Percentiles rank a stretch among this genome's conserved stretches.
These are phyloP conservation scores for Triglochin maritima DNA, from an alignment of 106 monocot genomes.

Conservation along the genomic window DNA sequence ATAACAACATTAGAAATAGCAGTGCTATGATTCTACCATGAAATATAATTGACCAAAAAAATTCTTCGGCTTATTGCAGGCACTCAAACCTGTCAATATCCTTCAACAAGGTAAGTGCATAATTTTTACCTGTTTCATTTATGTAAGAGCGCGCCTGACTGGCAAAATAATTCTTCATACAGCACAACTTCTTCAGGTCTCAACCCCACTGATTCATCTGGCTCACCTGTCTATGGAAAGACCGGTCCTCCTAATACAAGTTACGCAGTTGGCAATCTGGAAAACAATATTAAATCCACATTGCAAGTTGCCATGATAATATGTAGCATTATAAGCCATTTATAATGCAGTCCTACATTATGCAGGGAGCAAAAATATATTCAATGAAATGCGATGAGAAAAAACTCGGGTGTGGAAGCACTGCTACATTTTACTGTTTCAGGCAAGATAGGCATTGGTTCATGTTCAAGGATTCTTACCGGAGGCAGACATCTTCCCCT, in stretches of 20 bases:
- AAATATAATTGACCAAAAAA: not conserved
- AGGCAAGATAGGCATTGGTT: too few relatives aligned
- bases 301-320: not conserved
- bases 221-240: conserved; percentile 4
- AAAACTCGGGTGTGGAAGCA: too few relatives aligned
- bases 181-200: conserved; percentile 6
- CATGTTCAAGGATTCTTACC: too few relatives aligned
- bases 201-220: conserved; percentile 4
- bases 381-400: too few relatives aligned
- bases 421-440: too few relatives aligned
- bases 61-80: conserved; percentile 24
- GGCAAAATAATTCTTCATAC: not conserved
- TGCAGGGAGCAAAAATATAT: too few relatives aligned
- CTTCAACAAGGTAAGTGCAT: conserved; percentile 46
- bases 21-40: not conserved
- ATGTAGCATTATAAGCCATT: not conserved
- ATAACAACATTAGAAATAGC: not conserved
- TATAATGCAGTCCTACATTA: too few relatives aligned
- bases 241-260: not conserved
- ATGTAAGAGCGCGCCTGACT: not conserved
- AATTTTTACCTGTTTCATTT: not conserved
- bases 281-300: not conserved
- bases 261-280: not conserved
- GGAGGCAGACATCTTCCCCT: not conserved
- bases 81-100: conserved; percentile 33